Evolutionary conservation across 177 flowering plant genomes (phyloP).

Genomic region (Tripterygium wilfordii): DNA sequence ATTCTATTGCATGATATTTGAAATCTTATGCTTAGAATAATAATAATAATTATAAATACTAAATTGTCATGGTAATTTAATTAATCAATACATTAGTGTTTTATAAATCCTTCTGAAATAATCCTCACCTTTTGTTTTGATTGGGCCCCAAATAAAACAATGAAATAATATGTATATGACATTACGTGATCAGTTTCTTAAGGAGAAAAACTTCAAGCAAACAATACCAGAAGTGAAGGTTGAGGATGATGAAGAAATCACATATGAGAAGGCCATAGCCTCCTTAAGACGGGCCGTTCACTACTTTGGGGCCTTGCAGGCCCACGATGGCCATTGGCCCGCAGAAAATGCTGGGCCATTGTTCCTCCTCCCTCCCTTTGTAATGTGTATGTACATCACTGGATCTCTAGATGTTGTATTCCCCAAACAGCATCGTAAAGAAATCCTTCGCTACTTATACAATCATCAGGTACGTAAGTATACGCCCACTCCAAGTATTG

Average conservation of each 20-base stretch:
- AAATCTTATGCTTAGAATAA: too few relatives aligned
- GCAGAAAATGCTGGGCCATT: conserved; percentile 47
- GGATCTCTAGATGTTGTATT: conserved; percentile 2
- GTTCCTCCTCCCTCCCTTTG: conserved; percentile 45
- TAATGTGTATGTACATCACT: neutral
- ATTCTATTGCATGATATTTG: too few relatives aligned
- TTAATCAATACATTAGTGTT: too few relatives aligned
- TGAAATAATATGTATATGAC: too few relatives aligned
- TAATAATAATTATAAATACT: too few relatives aligned
- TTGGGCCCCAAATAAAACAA: too few relatives aligned
- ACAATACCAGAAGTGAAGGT: conserved; percentile 38
- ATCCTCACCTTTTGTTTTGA: too few relatives aligned
- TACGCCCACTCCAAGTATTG: too few relatives aligned
- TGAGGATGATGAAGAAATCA: conserved; percentile 37
- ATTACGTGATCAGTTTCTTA: conserved; percentile 33
- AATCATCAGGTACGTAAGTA: conserved; percentile 5
- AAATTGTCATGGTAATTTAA: too few relatives aligned
- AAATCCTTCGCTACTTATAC: conserved; percentile 4
- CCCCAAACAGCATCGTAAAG: conserved; percentile 2
- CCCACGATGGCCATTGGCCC: conserved; percentile 53
- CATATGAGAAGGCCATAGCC: conserved; percentile 20
- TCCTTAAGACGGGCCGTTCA: conserved; percentile 32
- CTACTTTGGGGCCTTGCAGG: conserved; percentile 39
- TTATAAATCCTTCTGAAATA: too few relatives aligned
- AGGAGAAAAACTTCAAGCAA: conserved; percentile 40